Evolutionary conservation across 1,284 basidiomycete genomes (phyloP).

Genomic region (Moesziomyces parantarcticus): DNA sequence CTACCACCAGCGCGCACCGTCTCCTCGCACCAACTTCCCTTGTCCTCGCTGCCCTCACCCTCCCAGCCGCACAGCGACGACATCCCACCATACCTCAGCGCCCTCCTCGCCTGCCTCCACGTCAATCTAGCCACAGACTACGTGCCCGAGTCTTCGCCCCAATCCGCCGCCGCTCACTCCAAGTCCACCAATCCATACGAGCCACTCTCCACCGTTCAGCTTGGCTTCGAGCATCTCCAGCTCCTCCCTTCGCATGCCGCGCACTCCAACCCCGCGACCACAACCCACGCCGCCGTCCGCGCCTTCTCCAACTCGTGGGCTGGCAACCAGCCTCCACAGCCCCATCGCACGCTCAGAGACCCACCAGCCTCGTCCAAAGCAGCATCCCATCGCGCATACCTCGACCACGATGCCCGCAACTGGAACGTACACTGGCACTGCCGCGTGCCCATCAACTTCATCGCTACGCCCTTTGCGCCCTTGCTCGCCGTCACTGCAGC

Average conservation of each 20-base stretch:
- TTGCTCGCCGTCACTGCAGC: conserved; percentile 36
- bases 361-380: not conserved
- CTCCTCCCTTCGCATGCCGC: conserved; percentile 28
- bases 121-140: conserved; percentile 41
- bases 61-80: conserved; percentile 6
- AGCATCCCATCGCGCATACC: conserved; percentile 21
- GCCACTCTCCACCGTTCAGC: conserved; percentile 31
- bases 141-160: conserved; percentile 13
- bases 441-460: conserved; percentile 40
- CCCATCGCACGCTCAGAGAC: conserved; percentile 32
- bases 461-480: conserved; percentile 37
- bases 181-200: conserved; percentile 38
- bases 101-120: conserved; percentile 37
- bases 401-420: conserved; percentile 15
- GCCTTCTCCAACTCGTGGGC: conserved; percentile 42
- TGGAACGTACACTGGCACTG: conserved; percentile 43
- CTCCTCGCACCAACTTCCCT: conserved; percentile 5
- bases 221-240: conserved; percentile 21
- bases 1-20: conserved; percentile 6
- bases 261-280: conserved; percentile 9
- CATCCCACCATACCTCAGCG: conserved; percentile 28
- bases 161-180: not conserved
- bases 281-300: conserved; percentile 27
- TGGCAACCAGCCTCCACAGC: conserved; percentile 32
- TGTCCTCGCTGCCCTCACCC: conserved; percentile 2